Conservation (phyloP, 1,139 yeast genomes). For the Yamadazyma conglobata region DNA sequence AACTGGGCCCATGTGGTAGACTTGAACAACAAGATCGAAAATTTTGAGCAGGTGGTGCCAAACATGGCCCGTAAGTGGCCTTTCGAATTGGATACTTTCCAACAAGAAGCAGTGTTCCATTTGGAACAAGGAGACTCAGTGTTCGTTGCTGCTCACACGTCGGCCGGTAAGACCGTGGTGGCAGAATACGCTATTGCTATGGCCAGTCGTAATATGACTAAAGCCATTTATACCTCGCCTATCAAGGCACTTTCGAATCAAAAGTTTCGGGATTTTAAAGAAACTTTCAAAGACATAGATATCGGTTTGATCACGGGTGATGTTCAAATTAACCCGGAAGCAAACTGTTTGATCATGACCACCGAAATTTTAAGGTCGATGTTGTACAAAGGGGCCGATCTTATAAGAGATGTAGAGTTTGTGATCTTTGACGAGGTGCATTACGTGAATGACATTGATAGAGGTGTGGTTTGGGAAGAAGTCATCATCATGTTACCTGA, state of each 20-base stretch:
- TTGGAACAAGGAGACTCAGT: slow-evolving; percentile 97
- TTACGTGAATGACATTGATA: slow-evolving; percentile 91
- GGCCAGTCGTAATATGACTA: slow-evolving; percentile 87
- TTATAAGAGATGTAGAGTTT: slow-evolving; percentile 95
- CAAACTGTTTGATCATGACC: slow-evolving; percentile 95
- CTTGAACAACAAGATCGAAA: slow-evolving; percentile 73
- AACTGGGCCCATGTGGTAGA: slow-evolving; percentile 97
- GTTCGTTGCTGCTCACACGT: slow-evolving; percentile 96
- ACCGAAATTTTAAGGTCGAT: slow-evolving; percentile 93
- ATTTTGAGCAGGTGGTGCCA: slow-evolving; percentile 85
- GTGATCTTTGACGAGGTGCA: slow-evolving; percentile 98
- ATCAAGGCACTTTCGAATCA: slow-evolving; percentile 91
- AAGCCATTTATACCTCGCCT: slow-evolving; percentile 90
- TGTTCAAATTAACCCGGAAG: slow-evolving; percentile 96
- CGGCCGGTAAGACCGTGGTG: slow-evolving; percentile 91
- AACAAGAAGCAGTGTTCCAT: slow-evolving; percentile 94
- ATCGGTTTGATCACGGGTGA: slow-evolving; percentile 98
- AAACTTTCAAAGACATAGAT: slow-evolving; percentile 73
- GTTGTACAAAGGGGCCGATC: slow-evolving; percentile 95
- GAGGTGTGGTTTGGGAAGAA: slow-evolving; percentile 99
- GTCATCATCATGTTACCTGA: slow-evolving; percentile 96
- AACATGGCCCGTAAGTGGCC: slow-evolving; percentile 94
- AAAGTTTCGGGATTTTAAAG: slow-evolving; percentile 87
- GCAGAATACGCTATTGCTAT: slow-evolving; percentile 95
- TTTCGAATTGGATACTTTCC: slow-evolving; percentile 89